phyloP scores from a whole-genome alignment of 192 early-diverging fungal genomes.

The Mortierella alpina region DNA sequence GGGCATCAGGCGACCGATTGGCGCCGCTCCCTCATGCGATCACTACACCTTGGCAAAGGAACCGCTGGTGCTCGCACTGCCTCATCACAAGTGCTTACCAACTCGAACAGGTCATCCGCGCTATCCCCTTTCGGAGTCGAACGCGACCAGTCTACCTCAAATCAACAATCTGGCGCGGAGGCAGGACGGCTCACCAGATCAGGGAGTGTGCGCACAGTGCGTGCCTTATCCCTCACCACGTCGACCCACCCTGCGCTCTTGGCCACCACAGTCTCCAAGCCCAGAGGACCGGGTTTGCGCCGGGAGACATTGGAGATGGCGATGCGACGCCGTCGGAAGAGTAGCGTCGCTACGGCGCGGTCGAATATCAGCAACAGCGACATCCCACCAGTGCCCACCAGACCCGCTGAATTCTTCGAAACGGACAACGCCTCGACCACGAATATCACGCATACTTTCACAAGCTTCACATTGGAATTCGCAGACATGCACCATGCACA shows the following conservation, averaged over 20 bases:
- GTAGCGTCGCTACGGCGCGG: slow-evolving; percentile 18
- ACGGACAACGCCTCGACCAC: slow-evolving; percentile 23
- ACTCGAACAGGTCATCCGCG: neutral
- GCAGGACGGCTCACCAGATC: slow-evolving; percentile 7
- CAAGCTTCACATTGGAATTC: slow-evolving; percentile 44
- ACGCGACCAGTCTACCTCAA: neutral
- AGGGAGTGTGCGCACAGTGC: slow-evolving; percentile 9
- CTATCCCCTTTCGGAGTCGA: neutral
- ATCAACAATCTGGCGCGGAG: neutral
- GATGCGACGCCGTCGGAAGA: slow-evolving; percentile 37
- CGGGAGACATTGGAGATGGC: slow-evolving; percentile 52
- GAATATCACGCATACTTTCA: slow-evolving; percentile 47
- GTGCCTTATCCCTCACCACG: slow-evolving; percentile 26
- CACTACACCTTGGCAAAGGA: slow-evolving; percentile 36
- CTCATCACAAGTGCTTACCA: neutral
- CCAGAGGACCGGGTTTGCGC: slow-evolving; percentile 15
- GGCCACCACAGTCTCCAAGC: slow-evolving; percentile 27
- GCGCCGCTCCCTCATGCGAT: slow-evolving; percentile 36
- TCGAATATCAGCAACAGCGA: slow-evolving; percentile 18
- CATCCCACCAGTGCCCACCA: neutral
- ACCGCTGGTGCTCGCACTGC: neutral
- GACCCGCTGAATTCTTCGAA: slow-evolving; percentile 33
- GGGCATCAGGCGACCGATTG: slow-evolving; percentile 18
- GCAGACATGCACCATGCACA: slow-evolving; percentile 46
- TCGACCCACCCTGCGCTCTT: slow-evolving; percentile 38